Conservation (phyloP, 1,284 basidiomycete genomes). For the Phenoliferia sp. region DNA sequence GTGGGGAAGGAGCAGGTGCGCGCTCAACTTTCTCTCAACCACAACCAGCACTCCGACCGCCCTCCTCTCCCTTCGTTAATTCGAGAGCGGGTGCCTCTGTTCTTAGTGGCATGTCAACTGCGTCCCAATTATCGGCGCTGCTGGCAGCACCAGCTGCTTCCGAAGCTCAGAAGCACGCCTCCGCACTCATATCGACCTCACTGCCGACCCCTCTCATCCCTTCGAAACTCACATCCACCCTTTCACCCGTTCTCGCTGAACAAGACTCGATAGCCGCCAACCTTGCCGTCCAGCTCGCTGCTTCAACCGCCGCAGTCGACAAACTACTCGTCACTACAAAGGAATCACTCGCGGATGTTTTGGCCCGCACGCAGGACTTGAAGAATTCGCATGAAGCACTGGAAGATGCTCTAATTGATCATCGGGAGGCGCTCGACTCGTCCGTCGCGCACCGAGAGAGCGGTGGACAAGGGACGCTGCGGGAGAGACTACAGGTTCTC, state of each 20-base stretch:
- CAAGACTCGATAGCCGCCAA: background rate
- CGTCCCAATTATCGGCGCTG: slow-evolving; percentile 7
- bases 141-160: slow-evolving; percentile 4
- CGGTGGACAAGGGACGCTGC: slow-evolving; percentile 49
- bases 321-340: slow-evolving; percentile 1
- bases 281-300: slow-evolving; percentile 3
- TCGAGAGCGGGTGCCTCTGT: background rate
- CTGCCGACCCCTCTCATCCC: slow-evolving; percentile 7
- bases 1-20: too few species aligned
- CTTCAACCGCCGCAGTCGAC: background rate
- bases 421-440: slow-evolving; percentile 5
- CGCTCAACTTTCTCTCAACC: too few species aligned
- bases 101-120: background rate
- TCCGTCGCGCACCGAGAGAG: background rate
- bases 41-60: too few species aligned
- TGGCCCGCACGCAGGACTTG: background rate
- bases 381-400: slow-evolving; percentile 4
- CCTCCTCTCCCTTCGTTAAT: too few species aligned
- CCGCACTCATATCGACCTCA: background rate
- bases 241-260: slow-evolving; percentile 1
- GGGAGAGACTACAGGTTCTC: slow-evolving; percentile 73
- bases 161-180: background rate
- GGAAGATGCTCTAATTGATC: slow-evolving; percentile 11
- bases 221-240: slow-evolving; percentile 1
- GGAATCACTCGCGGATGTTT: background rate